Evolutionary conservation across 1,284 basidiomycete species (phyloP).

Genomic region (Thecaphora thlaspeos): DNA sequence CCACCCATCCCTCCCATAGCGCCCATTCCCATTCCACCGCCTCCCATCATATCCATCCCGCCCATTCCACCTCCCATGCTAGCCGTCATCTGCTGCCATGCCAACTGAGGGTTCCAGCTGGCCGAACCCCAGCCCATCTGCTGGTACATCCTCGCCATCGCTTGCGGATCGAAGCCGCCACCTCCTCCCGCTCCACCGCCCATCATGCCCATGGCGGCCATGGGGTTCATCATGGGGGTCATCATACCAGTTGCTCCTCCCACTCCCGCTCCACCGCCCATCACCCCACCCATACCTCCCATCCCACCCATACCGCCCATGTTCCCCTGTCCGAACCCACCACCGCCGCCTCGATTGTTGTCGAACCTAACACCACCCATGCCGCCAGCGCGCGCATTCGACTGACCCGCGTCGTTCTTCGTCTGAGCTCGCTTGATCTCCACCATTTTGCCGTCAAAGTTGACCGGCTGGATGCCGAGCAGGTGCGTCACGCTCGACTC

Average conservation of each 20-base stretch:
- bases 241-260: conserved; percentile 61
- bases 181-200: conserved; percentile 32
- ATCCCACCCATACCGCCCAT: conserved; percentile 4
- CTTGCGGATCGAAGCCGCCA: conserved; percentile 60
- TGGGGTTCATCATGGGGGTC: conserved; percentile 62
- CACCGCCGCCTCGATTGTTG: background rate
- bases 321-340: no score
- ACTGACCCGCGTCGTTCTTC: conserved; percentile 13
- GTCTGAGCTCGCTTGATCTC: conserved; percentile 71
- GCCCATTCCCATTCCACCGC: conserved; percentile 62
- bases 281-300: background rate
- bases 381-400: background rate
- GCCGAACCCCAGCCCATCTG: conserved; percentile 60
- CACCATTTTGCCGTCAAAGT: conserved; percentile 67
- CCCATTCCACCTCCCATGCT: conserved; percentile 56
- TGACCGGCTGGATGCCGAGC: conserved; percentile 49
- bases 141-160: conserved; percentile 64
- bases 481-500: conserved; percentile 76
- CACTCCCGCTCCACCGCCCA: no score
- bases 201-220: conserved; percentile 33
- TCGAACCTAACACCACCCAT: background rate
- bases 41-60: conserved; percentile 56
- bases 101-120: conserved; percentile 54
- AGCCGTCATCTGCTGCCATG: conserved; percentile 54
- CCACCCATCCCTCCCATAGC: conserved; percentile 43